Evolutionary conservation across 768 basidiomycete genomes (phyloP).

Genomic region (Pleurotus giganteus): DNA sequence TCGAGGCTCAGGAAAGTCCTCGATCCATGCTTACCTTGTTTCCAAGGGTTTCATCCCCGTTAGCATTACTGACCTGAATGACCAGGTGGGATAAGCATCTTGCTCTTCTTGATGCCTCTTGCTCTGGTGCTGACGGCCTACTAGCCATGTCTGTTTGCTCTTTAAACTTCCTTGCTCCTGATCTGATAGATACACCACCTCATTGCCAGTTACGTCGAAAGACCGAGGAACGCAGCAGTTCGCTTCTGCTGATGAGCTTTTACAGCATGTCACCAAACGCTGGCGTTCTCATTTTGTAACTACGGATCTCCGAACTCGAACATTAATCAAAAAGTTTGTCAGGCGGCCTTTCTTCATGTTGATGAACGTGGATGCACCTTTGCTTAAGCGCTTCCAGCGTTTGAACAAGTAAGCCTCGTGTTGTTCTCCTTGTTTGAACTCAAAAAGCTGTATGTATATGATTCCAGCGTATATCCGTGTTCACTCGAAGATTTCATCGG

Average conservation of each 20-base stretch:
- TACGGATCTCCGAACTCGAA: slow-evolving; percentile 54
- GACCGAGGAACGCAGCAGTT: slow-evolving; percentile 33
- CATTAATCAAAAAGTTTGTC: slow-evolving; percentile 64
- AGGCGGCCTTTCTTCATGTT: slow-evolving; percentile 92
- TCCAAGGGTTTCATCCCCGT: slow-evolving; percentile 59
- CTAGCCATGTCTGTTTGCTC: no score
- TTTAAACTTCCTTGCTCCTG: background rate
- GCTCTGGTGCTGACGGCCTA: no score
- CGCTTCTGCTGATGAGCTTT: slow-evolving; percentile 47
- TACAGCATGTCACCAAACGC: slow-evolving; percentile 74
- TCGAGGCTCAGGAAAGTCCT: slow-evolving; percentile 57
- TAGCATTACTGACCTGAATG: slow-evolving; percentile 14
- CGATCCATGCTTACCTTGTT: slow-evolving; percentile 58
- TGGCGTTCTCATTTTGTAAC: slow-evolving; percentile 87
- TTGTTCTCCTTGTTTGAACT: background rate
- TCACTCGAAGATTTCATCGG: slow-evolving; percentile 74
- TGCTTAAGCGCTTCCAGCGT: slow-evolving; percentile 65
- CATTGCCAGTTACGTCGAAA: background rate
- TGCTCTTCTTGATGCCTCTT: slow-evolving; percentile 8
- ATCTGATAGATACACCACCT: background rate
- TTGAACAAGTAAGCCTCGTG: slow-evolving; percentile 42
- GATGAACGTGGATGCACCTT: slow-evolving; percentile 78
- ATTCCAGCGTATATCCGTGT: slow-evolving; percentile 8
- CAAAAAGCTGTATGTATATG: background rate
- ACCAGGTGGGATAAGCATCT: background rate